These are phyloP conservation scores for Colletotrichum lini DNA, from an alignment of 2,329 filamentous ascomycete species.

Conservation along the genomic window DNA sequence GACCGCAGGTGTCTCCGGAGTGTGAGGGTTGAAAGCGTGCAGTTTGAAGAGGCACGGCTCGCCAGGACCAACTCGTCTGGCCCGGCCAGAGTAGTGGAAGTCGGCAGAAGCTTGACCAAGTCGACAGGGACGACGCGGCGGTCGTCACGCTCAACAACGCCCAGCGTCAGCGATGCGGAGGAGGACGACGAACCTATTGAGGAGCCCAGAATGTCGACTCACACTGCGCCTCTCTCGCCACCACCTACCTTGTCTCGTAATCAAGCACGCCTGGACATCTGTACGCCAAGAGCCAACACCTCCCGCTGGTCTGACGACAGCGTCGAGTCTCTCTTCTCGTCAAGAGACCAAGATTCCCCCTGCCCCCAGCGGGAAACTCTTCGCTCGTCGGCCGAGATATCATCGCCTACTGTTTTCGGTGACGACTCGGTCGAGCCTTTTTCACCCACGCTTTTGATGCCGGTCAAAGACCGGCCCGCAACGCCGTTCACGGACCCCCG, in stretches of 20 bases:
- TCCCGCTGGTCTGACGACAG: slow-evolving; percentile 42
- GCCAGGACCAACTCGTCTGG: slow-evolving; percentile 38
- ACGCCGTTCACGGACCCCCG: slow-evolving; percentile 35
- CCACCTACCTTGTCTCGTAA: slow-evolving; percentile 27
- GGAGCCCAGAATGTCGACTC: not conserved
- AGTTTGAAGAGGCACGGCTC: slow-evolving; percentile 36
- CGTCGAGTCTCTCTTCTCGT: slow-evolving; percentile 35
- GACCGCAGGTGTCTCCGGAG: slow-evolving; percentile 26
- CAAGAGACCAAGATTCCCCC: slow-evolving; percentile 34
- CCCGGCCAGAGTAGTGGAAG: slow-evolving; percentile 35
- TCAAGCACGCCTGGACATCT: slow-evolving; percentile 4
- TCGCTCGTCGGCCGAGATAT: slow-evolving; percentile 32
- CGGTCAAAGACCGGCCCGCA: slow-evolving; percentile 32
- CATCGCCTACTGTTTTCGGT: slow-evolving; percentile 34
- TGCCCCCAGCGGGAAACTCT: slow-evolving; percentile 24
- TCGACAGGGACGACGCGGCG: slow-evolving; percentile 22
- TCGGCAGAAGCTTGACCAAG: slow-evolving; percentile 37
- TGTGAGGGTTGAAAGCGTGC: slow-evolving; percentile 34
- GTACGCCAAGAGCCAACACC: slow-evolving; percentile 28
- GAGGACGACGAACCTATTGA: slow-evolving; percentile 1
- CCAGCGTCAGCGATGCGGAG: slow-evolving; percentile 15
- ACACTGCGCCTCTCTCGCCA: slow-evolving; percentile 11
- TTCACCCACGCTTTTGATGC: slow-evolving; percentile 19
- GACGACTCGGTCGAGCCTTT: slow-evolving; percentile 27
- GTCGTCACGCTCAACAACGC: slow-evolving; percentile 5